phyloP scores from a whole-genome alignment of 768 basidiomycete species.

The Roridomyces roridus region DNA sequence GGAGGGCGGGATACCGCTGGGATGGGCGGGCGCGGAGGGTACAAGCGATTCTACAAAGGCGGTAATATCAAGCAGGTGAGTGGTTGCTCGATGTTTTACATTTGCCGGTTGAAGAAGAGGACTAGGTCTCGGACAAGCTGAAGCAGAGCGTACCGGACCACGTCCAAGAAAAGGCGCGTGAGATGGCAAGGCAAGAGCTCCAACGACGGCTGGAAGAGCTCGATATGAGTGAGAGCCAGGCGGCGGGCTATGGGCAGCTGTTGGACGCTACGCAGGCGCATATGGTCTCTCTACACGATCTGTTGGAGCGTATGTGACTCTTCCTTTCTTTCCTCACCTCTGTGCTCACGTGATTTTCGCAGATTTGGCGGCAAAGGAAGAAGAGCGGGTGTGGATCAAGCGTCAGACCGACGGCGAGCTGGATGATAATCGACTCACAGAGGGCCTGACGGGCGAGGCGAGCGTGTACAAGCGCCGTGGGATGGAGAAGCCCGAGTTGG shows the following conservation, averaged over 20 bases:
- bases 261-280: constrained; percentile 63
- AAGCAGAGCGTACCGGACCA: constrained; percentile 67
- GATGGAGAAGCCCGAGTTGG: constrained; percentile 73
- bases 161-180: constrained; percentile 65
- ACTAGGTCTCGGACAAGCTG: constrained; percentile 54
- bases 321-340: not conserved
- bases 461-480: constrained; percentile 75
- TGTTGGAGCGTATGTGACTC: constrained; percentile 65
- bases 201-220: constrained; percentile 66
- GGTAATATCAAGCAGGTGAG: constrained; percentile 67
- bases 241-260: constrained; percentile 59
- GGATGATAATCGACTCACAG: constrained; percentile 68
- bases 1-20: constrained; percentile 73
- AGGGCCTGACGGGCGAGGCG: constrained; percentile 71
- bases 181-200: constrained; percentile 71
- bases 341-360: not conserved
- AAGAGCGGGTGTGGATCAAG: constrained; percentile 75
- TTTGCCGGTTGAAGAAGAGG: not conserved
- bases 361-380: constrained; percentile 74
- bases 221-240: constrained; percentile 62
- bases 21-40: constrained; percentile 69
- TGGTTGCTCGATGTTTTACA: not conserved
- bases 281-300: constrained; percentile 61
- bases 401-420: constrained; percentile 75
- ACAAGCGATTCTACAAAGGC: constrained; percentile 67